A percentile compares a stretch with the other conserved stretches of the same genome.
Evolutionary conservation across 2,329 filamentous ascomycete species (phyloP).

Genomic region (Escovopsis sp.): DNA sequence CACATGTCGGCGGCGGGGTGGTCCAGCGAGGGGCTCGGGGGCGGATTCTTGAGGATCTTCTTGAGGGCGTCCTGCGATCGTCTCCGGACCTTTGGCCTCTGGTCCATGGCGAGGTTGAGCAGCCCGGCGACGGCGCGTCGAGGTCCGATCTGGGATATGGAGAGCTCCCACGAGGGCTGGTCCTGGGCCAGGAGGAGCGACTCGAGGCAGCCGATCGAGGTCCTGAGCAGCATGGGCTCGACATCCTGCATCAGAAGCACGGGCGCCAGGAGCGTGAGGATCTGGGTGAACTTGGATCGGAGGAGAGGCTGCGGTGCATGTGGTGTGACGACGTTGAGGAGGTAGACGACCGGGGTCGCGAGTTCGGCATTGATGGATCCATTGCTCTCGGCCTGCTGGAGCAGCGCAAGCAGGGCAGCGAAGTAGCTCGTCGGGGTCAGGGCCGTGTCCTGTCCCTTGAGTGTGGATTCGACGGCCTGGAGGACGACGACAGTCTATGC

Average conservation of each 20-base stretch:
- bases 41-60: constrained; percentile 68
- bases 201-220: constrained; percentile 86
- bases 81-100: constrained; percentile 85
- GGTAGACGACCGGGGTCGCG: constrained; percentile 77
- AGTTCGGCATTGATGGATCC: constrained; percentile 68
- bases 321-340: constrained; percentile 83
- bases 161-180: constrained; percentile 71
- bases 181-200: constrained; percentile 86
- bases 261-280: constrained; percentile 73
- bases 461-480: constrained; percentile 80
- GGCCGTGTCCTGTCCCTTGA: constrained; percentile 74
- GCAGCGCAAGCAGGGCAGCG: constrained; percentile 78
- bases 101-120: constrained; percentile 70
- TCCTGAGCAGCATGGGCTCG: constrained; percentile 72
- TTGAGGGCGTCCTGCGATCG: constrained; percentile 79
- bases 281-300: constrained; percentile 87
- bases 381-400: constrained; percentile 58
- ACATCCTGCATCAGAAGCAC: constrained; percentile 66
- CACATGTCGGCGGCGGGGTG: constrained; percentile 95
- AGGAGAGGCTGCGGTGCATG: constrained; percentile 75
- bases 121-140: constrained; percentile 77
- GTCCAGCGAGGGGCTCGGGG: constrained; percentile 81
- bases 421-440: constrained; percentile 86
- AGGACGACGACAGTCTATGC: constrained; percentile 69
- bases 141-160: constrained; percentile 69